Evolutionary conservation across 257 asterid species (phyloP).

Genomic region (Primulina huaijiensis): DNA sequence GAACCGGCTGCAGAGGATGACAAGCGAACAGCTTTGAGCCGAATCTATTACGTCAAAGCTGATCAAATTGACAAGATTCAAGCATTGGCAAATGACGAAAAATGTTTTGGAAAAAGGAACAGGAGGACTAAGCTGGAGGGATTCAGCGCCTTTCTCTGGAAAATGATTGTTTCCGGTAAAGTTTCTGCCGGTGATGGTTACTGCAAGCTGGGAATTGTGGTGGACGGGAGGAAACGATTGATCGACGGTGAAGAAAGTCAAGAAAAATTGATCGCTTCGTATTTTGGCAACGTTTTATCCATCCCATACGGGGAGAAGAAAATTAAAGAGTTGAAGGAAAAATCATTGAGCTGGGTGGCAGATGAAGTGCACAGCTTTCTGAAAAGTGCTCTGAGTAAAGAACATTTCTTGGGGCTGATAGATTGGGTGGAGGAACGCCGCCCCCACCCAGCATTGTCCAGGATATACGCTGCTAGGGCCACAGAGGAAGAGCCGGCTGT

Average conservation of each 20-base stretch:
- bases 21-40: conserved; percentile 38
- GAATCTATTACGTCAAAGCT: conserved; percentile 52
- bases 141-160: conserved; percentile 71
- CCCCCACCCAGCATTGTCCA: conserved; percentile 41
- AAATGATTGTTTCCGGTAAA: conserved; percentile 32
- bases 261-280: conserved; percentile 15
- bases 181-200: background rate
- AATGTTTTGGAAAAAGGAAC: background rate
- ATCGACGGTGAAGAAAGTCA: conserved; percentile 23
- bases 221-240: conserved; percentile 61
- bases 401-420: conserved; percentile 66
- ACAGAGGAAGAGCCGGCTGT: conserved; percentile 50
- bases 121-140: conserved; percentile 54
- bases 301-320: conserved; percentile 57
- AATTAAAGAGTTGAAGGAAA: conserved; percentile 35
- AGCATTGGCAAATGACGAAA: conserved; percentile 36
- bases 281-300: conserved; percentile 66
- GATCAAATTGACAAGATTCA: conserved; percentile 42
- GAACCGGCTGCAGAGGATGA: background rate
- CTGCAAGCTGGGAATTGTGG: conserved; percentile 61
- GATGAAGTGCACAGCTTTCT: conserved; percentile 44
- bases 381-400: conserved; percentile 33
- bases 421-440: conserved; percentile 79
- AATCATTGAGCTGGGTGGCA: conserved; percentile 42
- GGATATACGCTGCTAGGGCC: conserved; percentile 38